Conservation (phyloP, 192 early-diverging fungal species). For the Tieghemiomyces parasiticus region DNA sequence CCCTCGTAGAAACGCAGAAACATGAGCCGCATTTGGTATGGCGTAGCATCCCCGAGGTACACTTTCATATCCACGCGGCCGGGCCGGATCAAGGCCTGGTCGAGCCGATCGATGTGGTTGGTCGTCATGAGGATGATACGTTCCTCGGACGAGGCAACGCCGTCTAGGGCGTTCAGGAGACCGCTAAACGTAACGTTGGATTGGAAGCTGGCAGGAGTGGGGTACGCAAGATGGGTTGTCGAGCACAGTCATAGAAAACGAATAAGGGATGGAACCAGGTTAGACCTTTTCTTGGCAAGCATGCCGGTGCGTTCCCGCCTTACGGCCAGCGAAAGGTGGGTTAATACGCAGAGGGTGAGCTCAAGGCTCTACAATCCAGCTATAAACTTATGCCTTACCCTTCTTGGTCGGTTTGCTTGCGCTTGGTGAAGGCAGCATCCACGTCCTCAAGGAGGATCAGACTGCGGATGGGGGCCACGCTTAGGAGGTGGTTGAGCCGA, state of each 20-base stretch:
- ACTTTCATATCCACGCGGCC: slow-evolving; percentile 67
- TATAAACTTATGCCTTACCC: too few species aligned
- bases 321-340: too few species aligned
- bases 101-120: slow-evolving; percentile 63
- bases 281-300: too few species aligned
- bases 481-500: slow-evolving; percentile 62
- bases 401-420: slow-evolving; percentile 49
- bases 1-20: slow-evolving; percentile 67
- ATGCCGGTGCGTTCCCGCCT: too few species aligned
- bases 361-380: too few species aligned
- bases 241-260: too few species aligned
- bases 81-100: slow-evolving; percentile 65
- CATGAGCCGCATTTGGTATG: slow-evolving; percentile 50
- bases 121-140: slow-evolving; percentile 88
- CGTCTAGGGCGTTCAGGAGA: slow-evolving; percentile 78
- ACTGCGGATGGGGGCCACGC: slow-evolving; percentile 64
- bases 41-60: slow-evolving; percentile 55
- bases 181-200: slow-evolving; percentile 80
- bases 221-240: neutral
- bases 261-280: too few species aligned
- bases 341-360: too few species aligned
- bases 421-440: slow-evolving; percentile 70
- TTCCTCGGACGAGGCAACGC: slow-evolving; percentile 73
- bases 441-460: slow-evolving; percentile 70
- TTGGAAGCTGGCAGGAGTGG: slow-evolving; percentile 26